A percentile compares a stretch with the other conserved stretches of the same genome.
Conservation (phyloP, 2,329 filamentous ascomycete species). For the Aspergillus hortae region DNA sequence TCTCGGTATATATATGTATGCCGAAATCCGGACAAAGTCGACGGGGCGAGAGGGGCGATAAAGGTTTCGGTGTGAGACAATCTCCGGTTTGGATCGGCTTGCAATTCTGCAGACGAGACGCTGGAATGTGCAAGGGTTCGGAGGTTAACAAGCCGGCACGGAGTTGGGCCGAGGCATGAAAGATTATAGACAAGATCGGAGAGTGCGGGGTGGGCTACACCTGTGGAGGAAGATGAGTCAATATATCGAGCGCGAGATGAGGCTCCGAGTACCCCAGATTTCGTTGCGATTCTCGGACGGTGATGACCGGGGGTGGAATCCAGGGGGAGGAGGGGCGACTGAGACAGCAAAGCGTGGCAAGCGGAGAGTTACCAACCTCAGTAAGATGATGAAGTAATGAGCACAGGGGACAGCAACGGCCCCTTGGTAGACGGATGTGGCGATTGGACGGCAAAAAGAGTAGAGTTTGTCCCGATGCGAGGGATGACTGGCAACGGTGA, state of each 20-base stretch:
- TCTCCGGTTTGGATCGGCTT: not conserved
- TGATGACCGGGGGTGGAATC: not conserved
- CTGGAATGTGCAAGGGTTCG: not conserved
- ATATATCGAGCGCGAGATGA: not conserved
- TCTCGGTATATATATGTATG: not conserved
- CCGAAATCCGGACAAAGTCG: not conserved
- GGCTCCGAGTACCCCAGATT: not conserved
- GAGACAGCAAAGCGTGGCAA: not conserved
- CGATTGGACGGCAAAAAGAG: not conserved
- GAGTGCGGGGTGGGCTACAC: not conserved
- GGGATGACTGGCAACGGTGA: conserved; percentile 7
- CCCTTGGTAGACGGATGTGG: conserved; percentile 1
- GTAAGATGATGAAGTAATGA: not conserved
- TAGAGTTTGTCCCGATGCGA: conserved; percentile 7
- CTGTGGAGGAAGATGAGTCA: not conserved
- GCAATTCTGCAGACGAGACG: not conserved
- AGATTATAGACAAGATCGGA: not conserved
- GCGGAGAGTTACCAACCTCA: not conserved
- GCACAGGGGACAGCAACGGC: not conserved
- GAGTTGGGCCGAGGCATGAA: not conserved
- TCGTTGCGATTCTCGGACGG: not conserved
- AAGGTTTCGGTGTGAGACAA: not conserved
- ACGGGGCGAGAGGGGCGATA: not conserved
- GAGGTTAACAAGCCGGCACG: not conserved
- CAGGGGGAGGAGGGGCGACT: not conserved